A percentile compares a stretch with the other conserved stretches of the same genome.
Evolutionary conservation across 768 basidiomycete genomes (phyloP).

Genomic region (Pleurotus salmoneostramineus): DNA sequence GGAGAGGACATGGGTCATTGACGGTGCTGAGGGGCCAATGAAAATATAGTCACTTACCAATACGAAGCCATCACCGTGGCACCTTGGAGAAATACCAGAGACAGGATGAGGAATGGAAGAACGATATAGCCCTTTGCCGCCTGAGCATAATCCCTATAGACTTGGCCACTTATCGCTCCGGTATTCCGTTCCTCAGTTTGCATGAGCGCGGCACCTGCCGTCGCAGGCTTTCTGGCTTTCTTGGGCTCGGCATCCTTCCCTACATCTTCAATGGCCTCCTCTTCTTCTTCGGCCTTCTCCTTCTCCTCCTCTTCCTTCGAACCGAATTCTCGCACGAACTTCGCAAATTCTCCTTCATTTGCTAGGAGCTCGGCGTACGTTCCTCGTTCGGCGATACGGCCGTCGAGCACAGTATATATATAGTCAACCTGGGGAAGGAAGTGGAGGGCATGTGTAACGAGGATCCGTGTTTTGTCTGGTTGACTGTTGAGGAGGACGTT

Average conservation of each 20-base stretch:
- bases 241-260: constrained; percentile 23
- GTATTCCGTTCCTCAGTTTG: constrained; percentile 80
- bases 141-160: constrained; percentile 59
- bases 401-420: constrained; percentile 75
- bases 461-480: constrained; percentile 71
- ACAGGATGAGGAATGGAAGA: constrained; percentile 59
- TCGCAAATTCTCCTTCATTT: constrained; percentile 62
- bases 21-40: background rate
- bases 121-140: constrained; percentile 68
- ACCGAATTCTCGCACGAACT: constrained; percentile 76
- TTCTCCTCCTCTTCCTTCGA: constrained; percentile 55
- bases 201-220: constrained; percentile 59
- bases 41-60: constrained; percentile 43
- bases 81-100: constrained; percentile 65
- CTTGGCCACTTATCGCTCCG: constrained; percentile 55
- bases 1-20: constrained; percentile 8
- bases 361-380: constrained; percentile 71
- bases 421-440: constrained; percentile 87
- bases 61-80: constrained; percentile 70
- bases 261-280: constrained; percentile 32
- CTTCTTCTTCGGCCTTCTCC: constrained; percentile 39
- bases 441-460: constrained; percentile 91
- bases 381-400: constrained; percentile 75
- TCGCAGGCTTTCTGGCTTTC: constrained; percentile 32
- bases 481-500: constrained; percentile 70